Percentiles rank a stretch among this genome's conserved stretches.
Conservation (phyloP, 208 protist species). For the Leishmania aethiopica region DNA sequence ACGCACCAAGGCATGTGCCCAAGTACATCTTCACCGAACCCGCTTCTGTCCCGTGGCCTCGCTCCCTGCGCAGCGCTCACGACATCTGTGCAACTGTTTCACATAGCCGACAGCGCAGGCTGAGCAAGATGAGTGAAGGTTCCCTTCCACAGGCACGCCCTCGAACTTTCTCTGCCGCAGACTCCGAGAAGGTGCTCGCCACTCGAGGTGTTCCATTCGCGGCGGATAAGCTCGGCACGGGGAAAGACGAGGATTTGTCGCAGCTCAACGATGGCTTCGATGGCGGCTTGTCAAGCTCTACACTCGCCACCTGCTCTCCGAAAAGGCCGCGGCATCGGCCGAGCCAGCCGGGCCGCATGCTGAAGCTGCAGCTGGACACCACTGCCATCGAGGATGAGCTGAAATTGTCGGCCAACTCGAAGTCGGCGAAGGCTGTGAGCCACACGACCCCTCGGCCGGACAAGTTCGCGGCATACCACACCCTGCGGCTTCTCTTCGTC, state of each 20-base stretch:
- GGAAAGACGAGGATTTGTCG: not conserved
- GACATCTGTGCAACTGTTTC: not conserved
- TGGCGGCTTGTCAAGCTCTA: conserved; percentile 12
- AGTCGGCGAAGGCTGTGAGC: not conserved
- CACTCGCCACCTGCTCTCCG: not conserved
- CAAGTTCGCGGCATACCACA: conserved; percentile 19
- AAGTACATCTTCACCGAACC: not conserved
- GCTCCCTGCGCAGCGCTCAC: conserved; percentile 20
- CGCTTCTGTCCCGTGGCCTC: conserved; percentile 20
- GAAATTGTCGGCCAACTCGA: not conserved
- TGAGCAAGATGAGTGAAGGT: not conserved
- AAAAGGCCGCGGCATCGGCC: conserved; percentile 4
- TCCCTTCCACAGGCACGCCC: not conserved
- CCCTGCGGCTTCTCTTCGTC: conserved; percentile 32
- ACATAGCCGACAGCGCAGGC: not conserved
- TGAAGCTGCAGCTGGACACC: not conserved
- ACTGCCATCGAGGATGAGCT: conserved; percentile 12
- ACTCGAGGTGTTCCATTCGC: not conserved
- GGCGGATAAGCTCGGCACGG: not conserved
- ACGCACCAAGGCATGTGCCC: conserved; percentile 1
- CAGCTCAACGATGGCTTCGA: not conserved
- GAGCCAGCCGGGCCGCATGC: not conserved
- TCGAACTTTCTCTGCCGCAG: not conserved
- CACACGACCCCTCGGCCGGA: not conserved
- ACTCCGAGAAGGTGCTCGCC: not conserved